These are phyloP conservation scores for Talaromyces sp. DNA, from an alignment of 2,329 filamentous ascomycete genomes.

Conservation along the genomic window DNA sequence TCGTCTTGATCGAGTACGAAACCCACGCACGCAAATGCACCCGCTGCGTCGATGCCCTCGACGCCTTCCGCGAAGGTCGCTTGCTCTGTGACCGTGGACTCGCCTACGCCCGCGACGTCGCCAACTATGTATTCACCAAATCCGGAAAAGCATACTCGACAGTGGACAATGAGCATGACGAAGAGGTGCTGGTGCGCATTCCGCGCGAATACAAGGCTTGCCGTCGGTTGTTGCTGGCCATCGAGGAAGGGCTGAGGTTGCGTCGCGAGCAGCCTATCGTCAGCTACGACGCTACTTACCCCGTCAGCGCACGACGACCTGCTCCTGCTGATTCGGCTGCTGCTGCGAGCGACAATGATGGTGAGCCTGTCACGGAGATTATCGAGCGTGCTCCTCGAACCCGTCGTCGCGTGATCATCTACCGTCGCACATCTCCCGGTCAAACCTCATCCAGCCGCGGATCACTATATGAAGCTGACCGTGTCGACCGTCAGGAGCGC, in stretches of 20 bases:
- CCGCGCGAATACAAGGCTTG: constrained; percentile 36
- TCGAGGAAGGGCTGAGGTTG: constrained; percentile 40
- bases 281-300: constrained; percentile 36
- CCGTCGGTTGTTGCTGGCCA: constrained; percentile 39
- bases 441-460: constrained; percentile 28
- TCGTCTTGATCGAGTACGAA: constrained; percentile 34
- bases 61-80: constrained; percentile 25
- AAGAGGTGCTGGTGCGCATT: constrained; percentile 41
- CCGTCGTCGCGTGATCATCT: constrained; percentile 34
- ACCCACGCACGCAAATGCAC: constrained; percentile 34
- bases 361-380: constrained; percentile 25
- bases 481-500: constrained; percentile 33
- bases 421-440: constrained; percentile 29
- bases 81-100: constrained; percentile 35
- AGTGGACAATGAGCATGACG: constrained; percentile 39
- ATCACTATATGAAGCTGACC: constrained; percentile 35
- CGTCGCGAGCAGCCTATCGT: constrained; percentile 25
- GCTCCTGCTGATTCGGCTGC: constrained; percentile 17
- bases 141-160: constrained; percentile 40
- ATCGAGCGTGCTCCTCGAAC: constrained; percentile 30
- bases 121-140: constrained; percentile 35
- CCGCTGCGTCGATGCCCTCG: constrained; percentile 31
- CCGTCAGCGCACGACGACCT: constrained; percentile 26
- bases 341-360: neutral
- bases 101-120: constrained; percentile 31